Evolutionary conservation across 208 protist species (phyloP).

Genomic region (Trypanosoma avium): DNA sequence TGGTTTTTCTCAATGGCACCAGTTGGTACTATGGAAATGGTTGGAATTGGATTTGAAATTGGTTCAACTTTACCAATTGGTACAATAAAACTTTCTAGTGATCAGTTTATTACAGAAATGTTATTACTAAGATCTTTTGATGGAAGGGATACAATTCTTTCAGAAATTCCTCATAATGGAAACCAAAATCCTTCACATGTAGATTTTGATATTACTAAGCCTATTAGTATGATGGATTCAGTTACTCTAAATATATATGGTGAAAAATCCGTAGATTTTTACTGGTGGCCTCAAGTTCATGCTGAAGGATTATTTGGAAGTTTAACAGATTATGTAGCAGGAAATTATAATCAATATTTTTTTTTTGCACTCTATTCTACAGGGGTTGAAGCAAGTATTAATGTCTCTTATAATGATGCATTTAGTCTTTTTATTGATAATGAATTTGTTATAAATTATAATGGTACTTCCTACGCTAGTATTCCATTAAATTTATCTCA

Average conservation of each 20-base stretch:
- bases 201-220: constrained; percentile 1
- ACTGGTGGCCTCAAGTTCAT: background rate
- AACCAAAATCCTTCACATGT: background rate
- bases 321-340: constrained; percentile 6
- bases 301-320: constrained; percentile 9
- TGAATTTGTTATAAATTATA: background rate
- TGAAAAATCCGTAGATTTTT: constrained; percentile 1
- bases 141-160: background rate
- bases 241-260: constrained; percentile 6
- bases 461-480: background rate
- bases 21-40: background rate
- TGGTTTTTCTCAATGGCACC: constrained; percentile 15
- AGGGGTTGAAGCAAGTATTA: background rate
- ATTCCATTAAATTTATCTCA: constrained; percentile 10
- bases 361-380: constrained; percentile 15
- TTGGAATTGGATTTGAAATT: background rate
- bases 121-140: background rate
- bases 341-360: constrained; percentile 14
- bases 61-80: constrained; percentile 7
- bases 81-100: background rate
- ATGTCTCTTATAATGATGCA: background rate
- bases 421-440: constrained; percentile 8
- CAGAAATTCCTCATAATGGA: constrained; percentile 5
- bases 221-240: background rate
- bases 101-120: constrained; percentile 2